These are phyloP conservation scores for Xanthoceras sorbifolium DNA, from an alignment of 345 rosid genomes.

Conservation along the genomic window DNA sequence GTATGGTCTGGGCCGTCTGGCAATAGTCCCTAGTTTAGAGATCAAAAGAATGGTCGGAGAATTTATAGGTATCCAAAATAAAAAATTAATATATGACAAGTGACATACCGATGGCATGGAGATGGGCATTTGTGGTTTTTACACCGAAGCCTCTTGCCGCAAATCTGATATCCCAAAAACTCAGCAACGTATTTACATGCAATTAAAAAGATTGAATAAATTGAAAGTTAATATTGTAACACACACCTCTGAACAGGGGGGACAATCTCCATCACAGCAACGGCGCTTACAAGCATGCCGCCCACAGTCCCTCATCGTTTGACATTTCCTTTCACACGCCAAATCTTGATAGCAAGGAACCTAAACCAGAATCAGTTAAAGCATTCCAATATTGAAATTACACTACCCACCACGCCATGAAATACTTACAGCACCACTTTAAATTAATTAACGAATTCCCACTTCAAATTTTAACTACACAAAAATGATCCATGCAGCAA, in stretches of 20 bases:
- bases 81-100: conserved; percentile 12
- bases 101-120: conserved; percentile 81
- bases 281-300: conserved; percentile 92
- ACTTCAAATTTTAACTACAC: conserved; percentile 9
- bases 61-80: not conserved
- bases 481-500: not conserved
- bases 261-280: conserved; percentile 94
- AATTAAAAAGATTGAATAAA: not conserved
- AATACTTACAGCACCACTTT: conserved; percentile 20
- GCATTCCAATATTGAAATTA: conserved; percentile 26
- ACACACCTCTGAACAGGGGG: conserved; percentile 80
- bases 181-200: conserved; percentile 2
- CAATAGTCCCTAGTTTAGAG: not conserved
- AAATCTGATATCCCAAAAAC: conserved; percentile 49
- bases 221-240: conserved; percentile 3
- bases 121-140: conserved; percentile 90
- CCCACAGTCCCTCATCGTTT: conserved; percentile 77
- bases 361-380: conserved; percentile 47
- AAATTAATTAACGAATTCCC: conserved; percentile 33
- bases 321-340: conserved; percentile 86
- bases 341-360: conserved; percentile 97
- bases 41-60: not conserved
- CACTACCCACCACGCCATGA: not conserved
- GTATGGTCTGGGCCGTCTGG: not conserved
- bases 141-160: conserved; percentile 80